Evolutionary conservation across 306 rosid species (phyloP).

Genomic region (Vigna radiata): DNA sequence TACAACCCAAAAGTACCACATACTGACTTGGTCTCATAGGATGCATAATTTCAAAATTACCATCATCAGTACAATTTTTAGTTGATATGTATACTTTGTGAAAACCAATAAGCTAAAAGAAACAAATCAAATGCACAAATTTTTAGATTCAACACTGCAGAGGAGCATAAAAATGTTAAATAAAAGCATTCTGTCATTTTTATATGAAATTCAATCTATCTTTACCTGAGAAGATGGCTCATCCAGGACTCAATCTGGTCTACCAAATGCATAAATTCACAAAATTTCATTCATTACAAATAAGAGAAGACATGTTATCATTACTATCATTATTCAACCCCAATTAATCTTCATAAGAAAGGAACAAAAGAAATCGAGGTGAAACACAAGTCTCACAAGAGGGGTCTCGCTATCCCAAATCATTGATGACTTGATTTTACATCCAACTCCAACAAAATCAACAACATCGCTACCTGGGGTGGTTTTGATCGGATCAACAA

Average conservation of each 20-base stretch:
- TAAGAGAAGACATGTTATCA: constrained; percentile 15
- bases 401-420: constrained; percentile 40
- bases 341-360: constrained; percentile 20
- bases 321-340: constrained; percentile 2
- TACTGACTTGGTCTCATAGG: too few relatives aligned
- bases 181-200: not conserved
- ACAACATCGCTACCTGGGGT: constrained; percentile 56
- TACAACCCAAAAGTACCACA: not conserved
- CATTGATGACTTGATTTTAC: not conserved
- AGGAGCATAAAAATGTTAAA: not conserved
- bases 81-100: not conserved
- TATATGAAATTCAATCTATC: constrained; percentile 12
- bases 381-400: constrained; percentile 40
- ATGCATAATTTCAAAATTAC: constrained; percentile 27
- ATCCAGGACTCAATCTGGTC: constrained; percentile 25
- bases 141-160: constrained; percentile 32
- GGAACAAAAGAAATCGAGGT: constrained; percentile 30
- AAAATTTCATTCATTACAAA: constrained; percentile 21
- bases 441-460: not conserved
- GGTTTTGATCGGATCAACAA: constrained; percentile 64
- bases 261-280: constrained; percentile 33
- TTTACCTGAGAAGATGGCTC: constrained; percentile 24
- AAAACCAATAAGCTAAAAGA: constrained; percentile 24
- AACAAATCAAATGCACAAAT: constrained; percentile 35
- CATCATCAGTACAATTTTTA: constrained; percentile 5